phyloP scores from a whole-genome alignment of 371 early-diverging fungal genomes.

The Mortierella sp. region DNA sequence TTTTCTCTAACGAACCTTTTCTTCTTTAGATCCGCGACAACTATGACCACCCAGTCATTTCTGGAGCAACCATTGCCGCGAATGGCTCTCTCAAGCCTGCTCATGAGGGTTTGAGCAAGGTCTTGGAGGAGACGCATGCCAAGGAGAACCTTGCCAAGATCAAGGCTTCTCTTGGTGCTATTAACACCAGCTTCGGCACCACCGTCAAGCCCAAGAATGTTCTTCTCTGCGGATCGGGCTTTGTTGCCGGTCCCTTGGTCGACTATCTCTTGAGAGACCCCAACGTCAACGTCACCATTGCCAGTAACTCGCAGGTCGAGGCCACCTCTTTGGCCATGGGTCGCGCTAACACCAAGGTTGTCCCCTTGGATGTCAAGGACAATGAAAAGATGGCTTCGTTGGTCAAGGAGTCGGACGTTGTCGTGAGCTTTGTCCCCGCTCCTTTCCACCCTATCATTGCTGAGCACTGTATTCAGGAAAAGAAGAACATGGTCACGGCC shows the following conservation, averaged over 20 bases:
- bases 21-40: slow-evolving; percentile 65
- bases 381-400: slow-evolving; percentile 63
- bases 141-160: slow-evolving; percentile 37
- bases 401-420: slow-evolving; percentile 86
- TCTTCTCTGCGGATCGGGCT: slow-evolving; percentile 90
- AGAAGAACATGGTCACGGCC: slow-evolving; percentile 96
- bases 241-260: slow-evolving; percentile 92
- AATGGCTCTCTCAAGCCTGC: slow-evolving; percentile 69
- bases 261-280: slow-evolving; percentile 77
- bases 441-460: slow-evolving; percentile 90
- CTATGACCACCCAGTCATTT: slow-evolving; percentile 73
- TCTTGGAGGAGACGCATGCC: slow-evolving; percentile 48
- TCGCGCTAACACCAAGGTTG: slow-evolving; percentile 62
- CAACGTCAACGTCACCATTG: slow-evolving; percentile 79
- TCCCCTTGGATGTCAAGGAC: slow-evolving; percentile 63
- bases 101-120: slow-evolving; percentile 61
- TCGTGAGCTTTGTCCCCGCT: slow-evolving; percentile 96
- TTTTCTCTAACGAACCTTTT: slow-evolving; percentile 22
- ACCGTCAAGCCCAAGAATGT: slow-evolving; percentile 56
- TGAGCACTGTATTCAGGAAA: slow-evolving; percentile 80
- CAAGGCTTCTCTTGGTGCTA: slow-evolving; percentile 38
- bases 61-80: slow-evolving; percentile 82
- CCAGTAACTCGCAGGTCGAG: slow-evolving; percentile 79
- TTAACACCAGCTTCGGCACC: slow-evolving; percentile 14
- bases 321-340: slow-evolving; percentile 75